phyloP scores from a whole-genome alignment of 2,329 filamentous ascomycete genomes.

The Sclerotinia sclerotiorum region DNA sequence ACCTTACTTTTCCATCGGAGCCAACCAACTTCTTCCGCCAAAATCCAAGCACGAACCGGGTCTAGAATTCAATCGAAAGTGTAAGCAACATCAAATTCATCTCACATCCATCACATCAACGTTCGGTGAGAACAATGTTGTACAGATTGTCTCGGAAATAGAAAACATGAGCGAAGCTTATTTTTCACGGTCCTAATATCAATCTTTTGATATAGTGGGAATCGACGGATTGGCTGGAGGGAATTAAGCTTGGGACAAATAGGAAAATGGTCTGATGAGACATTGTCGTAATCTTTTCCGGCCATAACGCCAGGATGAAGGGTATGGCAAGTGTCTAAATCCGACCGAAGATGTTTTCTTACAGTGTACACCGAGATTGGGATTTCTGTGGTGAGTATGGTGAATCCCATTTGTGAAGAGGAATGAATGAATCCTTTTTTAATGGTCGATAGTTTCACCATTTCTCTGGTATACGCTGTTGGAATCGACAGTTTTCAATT shows the following conservation, averaged over 20 bases:
- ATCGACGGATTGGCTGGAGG: background rate
- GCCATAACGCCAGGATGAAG: conserved; percentile 4
- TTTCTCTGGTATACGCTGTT: background rate
- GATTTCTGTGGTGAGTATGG: too few species aligned
- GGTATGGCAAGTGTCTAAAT: background rate
- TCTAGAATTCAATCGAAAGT: conserved; percentile 16
- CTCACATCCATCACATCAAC: background rate
- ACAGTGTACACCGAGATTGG: background rate
- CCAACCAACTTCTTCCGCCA: conserved; percentile 6
- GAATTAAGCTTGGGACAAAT: background rate
- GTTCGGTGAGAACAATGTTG: conserved; percentile 8
- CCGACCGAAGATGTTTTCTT: background rate
- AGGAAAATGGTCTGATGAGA: background rate
- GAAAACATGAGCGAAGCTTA: background rate
- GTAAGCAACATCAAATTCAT: conserved; percentile 5
- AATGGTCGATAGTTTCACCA: background rate
- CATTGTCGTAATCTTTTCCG: background rate
- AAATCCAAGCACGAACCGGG: background rate
- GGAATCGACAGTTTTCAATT: background rate
- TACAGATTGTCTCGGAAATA: background rate
- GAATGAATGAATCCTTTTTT: background rate
- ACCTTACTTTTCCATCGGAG: background rate
- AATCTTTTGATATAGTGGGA: background rate
- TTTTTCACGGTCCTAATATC: background rate
- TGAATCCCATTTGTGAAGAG: background rate